Percentiles rank a stretch among this genome's conserved stretches.
Conservation (phyloP, 2,329 filamentous ascomycete species). For the Myriosclerotinia duriaeana region DNA sequence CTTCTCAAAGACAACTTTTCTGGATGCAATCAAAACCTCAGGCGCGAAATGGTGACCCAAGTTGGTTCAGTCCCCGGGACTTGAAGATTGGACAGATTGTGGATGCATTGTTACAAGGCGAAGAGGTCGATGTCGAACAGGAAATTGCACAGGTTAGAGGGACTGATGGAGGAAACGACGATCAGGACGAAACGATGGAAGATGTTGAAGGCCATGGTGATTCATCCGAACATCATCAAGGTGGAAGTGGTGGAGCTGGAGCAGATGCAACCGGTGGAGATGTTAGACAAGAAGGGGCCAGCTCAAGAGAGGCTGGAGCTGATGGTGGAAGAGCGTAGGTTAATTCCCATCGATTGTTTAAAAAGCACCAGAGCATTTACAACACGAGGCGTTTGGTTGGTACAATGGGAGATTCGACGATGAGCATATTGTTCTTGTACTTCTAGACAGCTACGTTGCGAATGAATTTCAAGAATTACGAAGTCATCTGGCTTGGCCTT, state of each 20-base stretch:
- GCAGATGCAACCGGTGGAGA: constrained; percentile 87
- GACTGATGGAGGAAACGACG: constrained; percentile 52
- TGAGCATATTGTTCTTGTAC: constrained; percentile 36
- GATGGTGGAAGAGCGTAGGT: constrained; percentile 99
- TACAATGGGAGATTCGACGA: constrained; percentile 29
- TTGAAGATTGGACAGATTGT: constrained; percentile 86
- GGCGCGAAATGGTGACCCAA: constrained; percentile 63
- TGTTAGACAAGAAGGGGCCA: constrained; percentile 83
- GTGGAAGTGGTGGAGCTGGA: constrained; percentile 76
- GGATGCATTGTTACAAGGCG: constrained; percentile 79
- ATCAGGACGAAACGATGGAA: constrained; percentile 76
- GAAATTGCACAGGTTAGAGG: constrained; percentile 67
- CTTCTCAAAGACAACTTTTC: constrained; percentile 87
- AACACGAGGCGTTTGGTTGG: constrained; percentile 37
- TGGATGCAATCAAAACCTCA: constrained; percentile 94
- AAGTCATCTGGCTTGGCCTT: constrained; percentile 19
- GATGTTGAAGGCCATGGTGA: constrained; percentile 68
- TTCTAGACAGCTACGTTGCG: constrained; percentile 38
- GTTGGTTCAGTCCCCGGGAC: constrained; percentile 82
- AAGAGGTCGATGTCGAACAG: constrained; percentile 75
- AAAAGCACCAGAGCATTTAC: constrained; percentile 36
- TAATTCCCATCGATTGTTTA: constrained; percentile 37
- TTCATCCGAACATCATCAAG: constrained; percentile 56
- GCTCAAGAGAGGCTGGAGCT: constrained; percentile 85
- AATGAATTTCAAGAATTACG: constrained; percentile 35